Percentiles rank a stretch among this genome's conserved stretches.
These are phyloP conservation scores for Globisporangium nagaii DNA, from an alignment of 352 stramenopile species.

Conservation along the genomic window DNA sequence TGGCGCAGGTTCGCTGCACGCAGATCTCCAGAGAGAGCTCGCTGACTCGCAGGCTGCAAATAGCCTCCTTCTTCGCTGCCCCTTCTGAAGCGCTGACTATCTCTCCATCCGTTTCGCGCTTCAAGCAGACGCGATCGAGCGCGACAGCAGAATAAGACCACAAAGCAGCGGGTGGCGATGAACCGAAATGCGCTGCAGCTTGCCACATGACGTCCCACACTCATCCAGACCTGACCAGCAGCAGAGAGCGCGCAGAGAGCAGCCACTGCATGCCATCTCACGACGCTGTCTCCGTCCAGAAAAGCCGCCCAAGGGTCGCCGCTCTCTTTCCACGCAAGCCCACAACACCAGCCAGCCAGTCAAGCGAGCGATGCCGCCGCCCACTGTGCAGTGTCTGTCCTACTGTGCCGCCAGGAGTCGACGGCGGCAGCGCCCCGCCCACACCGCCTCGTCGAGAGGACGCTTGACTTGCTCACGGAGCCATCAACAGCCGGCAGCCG, in stretches of 20 bases:
- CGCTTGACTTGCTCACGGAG: no score
- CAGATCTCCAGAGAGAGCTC: no score
- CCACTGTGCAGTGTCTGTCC: no score
- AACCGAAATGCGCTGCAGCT: background rate
- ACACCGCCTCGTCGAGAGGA: background rate
- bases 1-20: no score
- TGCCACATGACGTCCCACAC: background rate
- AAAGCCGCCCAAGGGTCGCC: background rate
- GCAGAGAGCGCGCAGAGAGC: background rate
- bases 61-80: background rate
- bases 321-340: background rate
- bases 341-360: background rate
- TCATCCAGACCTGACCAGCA: background rate
- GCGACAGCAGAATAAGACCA: background rate
- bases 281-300: no score
- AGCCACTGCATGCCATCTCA: background rate
- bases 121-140: background rate
- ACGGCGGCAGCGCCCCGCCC: no score
- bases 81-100: constrained; percentile 7
- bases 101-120: background rate
- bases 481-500: background rate
- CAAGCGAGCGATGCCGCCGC: no score
- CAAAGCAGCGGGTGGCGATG: background rate
- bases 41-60: no score
- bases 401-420: no score